A percentile compares a stretch with the other conserved stretches of the same genome.
These are phyloP conservation scores for Lentinula sp. DNA, from an alignment of 768 basidiomycete genomes.

Conservation along the genomic window DNA sequence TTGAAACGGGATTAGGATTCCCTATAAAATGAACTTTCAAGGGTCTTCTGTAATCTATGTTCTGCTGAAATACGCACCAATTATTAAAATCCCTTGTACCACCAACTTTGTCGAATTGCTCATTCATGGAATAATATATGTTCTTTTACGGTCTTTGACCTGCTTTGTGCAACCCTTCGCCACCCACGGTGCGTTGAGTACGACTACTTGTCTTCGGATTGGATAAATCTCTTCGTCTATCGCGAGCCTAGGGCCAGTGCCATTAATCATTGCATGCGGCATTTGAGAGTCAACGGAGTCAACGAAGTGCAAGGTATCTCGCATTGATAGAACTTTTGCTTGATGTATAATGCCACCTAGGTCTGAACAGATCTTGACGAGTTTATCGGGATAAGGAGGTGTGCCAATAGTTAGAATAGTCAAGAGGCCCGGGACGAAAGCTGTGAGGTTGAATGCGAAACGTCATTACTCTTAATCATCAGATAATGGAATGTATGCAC, in stretches of 20 bases:
- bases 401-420: conserved; percentile 5
- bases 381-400: not conserved
- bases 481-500: not conserved
- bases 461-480: not conserved
- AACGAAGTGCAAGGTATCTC: not conserved
- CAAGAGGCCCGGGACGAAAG: not conserved
- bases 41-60: not conserved
- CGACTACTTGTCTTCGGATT: conserved; percentile 6
- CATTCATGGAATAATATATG: conserved; percentile 5
- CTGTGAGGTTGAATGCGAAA: not conserved
- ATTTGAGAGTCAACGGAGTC: not conserved
- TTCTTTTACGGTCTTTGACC: conserved; percentile 1
- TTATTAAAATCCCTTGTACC: conserved; percentile 6
- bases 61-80: not conserved
- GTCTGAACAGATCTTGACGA: not conserved
- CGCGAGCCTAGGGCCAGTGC: conserved; percentile 5
- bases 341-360: not conserved
- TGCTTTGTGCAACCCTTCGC: not conserved
- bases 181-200: conserved; percentile 5
- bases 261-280: not conserved
- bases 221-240: conserved; percentile 4
- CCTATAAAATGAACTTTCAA: not conserved
- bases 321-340: not conserved
- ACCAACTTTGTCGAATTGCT: conserved; percentile 7
- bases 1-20: not conserved